These are phyloP conservation scores for Venturia asperata DNA, from an alignment of 2,329 filamentous ascomycete species.

Conservation along the genomic window DNA sequence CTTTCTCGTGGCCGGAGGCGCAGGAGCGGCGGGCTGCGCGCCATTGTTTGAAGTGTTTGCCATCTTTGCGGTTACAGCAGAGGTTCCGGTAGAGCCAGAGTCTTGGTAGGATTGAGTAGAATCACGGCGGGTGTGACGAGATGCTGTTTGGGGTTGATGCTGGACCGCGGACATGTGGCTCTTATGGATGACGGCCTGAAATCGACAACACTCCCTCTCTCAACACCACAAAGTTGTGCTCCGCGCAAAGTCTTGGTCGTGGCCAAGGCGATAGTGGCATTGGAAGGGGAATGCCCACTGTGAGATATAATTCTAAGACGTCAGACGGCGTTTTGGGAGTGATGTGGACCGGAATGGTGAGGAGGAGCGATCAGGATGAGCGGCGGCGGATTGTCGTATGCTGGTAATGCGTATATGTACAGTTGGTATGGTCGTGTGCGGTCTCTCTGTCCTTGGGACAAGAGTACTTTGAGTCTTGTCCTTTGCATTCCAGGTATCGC, in stretches of 20 bases:
- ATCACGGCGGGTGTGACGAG: constrained; percentile 3
- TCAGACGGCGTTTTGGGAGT: neutral
- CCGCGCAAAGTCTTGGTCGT: neutral
- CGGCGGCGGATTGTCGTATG: neutral
- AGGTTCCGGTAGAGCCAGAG: neutral
- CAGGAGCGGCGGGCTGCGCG: constrained; percentile 35
- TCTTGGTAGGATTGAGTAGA: neutral
- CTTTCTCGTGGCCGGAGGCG: constrained; percentile 59
- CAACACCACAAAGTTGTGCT: neutral
- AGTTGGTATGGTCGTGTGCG: neutral
- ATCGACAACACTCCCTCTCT: neutral
- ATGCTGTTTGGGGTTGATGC: constrained; percentile 5
- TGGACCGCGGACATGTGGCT: constrained; percentile 7
- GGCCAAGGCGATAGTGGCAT: constrained; percentile 6
- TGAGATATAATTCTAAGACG: neutral
- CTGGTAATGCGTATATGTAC: neutral
- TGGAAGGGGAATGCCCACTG: constrained; percentile 11
- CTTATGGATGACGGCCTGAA: neutral
- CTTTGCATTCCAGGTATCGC: neutral
- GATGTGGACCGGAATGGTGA: neutral
- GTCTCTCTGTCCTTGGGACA: neutral
- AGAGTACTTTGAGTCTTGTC: constrained; percentile 6
- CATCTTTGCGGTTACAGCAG: neutral
- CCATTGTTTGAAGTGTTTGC: constrained; percentile 4
- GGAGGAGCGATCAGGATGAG: neutral